Evolutionary conservation across 441 rosid genomes (phyloP), one percentile per base, ranked within the genome.

Genomic region (Adansonia grandidieri): DNA sequence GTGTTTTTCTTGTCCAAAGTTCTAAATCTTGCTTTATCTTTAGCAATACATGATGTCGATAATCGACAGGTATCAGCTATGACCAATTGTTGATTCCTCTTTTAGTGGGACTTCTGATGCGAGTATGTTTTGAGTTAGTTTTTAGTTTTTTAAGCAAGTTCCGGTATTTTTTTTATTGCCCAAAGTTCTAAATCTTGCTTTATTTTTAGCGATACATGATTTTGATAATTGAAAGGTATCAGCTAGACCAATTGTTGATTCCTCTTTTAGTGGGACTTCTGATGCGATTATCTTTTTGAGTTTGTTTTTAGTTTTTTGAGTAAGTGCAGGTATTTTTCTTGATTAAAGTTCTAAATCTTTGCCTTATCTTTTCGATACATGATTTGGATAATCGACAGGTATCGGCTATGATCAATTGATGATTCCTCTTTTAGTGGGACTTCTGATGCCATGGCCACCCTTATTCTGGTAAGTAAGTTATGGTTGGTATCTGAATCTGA

Each of bases 401-500:
- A 19, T 72, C 10, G 9, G 17, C 48, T 72, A 40, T 56, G 17
- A 37, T n/a, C 76, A 56, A 72, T 40, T n/a, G 5, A n/a, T 22
- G 64, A 6, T 56, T 72, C 63, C 75, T 37, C 45, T 53, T 54
- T 54, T 17, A 54, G 62, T 56, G 22, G 64, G 37, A 40, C 51
- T 28, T 54, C 24, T 54, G 47, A 32, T 56, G 51, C 32, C 64
- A 56, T 8, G 28, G 28, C 11, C 37, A n/a, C 57, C 50, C 17
- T 40, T 73, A 57, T 73, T 73, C 17, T 56, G 76, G 76, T 73
- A 54, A 71, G 28, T 37, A 54, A 71, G 40, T 5, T 2, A 68
- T 9, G 5, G 56, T 45, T 7, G n/a, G 58, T 22, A 22, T 48
- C 42, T 69, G 3, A 47, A 24, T 11, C 19, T 6, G 22, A 47